phyloP scores from a whole-genome alignment of 495 filamentous ascomycete species.

The Hypoxylon lenormandii region DNA sequence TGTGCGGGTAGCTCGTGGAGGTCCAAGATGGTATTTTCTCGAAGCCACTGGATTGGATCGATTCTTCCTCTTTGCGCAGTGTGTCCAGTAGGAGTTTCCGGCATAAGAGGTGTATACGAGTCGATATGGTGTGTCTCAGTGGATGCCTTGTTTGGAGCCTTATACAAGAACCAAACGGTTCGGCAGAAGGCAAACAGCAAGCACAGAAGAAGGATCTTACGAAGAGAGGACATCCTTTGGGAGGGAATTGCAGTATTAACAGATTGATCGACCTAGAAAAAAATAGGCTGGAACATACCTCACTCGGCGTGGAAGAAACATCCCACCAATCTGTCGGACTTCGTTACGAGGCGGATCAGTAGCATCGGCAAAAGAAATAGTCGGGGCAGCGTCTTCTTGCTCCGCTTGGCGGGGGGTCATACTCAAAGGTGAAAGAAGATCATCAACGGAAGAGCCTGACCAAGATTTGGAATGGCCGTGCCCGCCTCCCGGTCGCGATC shows the following conservation, averaged over 20 bases:
- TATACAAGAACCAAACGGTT: constrained; percentile 35
- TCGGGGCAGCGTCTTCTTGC: constrained; percentile 1
- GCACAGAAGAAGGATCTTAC: constrained; percentile 32
- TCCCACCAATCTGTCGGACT: constrained; percentile 16
- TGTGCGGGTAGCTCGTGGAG: constrained; percentile 23
- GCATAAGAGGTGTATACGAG: constrained; percentile 40
- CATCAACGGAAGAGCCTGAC: constrained; percentile 40
- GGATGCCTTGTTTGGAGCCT: constrained; percentile 15
- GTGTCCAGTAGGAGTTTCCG: constrained; percentile 23
- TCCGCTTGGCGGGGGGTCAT: constrained; percentile 17
- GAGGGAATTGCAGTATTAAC: constrained; percentile 40
- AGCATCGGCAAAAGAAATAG: constrained; percentile 1
- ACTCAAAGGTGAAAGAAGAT: constrained; percentile 11
- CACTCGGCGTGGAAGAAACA: constrained; percentile 18
- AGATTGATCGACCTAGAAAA: constrained; percentile 8
- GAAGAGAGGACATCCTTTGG: constrained; percentile 42
- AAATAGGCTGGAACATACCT: constrained; percentile 20
- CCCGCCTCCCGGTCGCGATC: constrained; percentile 9
- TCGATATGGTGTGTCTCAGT: constrained; percentile 29
- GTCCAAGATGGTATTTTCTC: constrained; percentile 38
- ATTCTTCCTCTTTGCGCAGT: constrained; percentile 7
- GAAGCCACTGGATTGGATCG: constrained; percentile 44
- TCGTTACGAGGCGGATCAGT: constrained; percentile 17
- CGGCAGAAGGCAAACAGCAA: constrained; percentile 30
- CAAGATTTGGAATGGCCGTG: constrained; percentile 37